phyloP scores from a whole-genome alignment of 495 filamentous ascomycete genomes.

The Trichocladium uniseriatum region DNA sequence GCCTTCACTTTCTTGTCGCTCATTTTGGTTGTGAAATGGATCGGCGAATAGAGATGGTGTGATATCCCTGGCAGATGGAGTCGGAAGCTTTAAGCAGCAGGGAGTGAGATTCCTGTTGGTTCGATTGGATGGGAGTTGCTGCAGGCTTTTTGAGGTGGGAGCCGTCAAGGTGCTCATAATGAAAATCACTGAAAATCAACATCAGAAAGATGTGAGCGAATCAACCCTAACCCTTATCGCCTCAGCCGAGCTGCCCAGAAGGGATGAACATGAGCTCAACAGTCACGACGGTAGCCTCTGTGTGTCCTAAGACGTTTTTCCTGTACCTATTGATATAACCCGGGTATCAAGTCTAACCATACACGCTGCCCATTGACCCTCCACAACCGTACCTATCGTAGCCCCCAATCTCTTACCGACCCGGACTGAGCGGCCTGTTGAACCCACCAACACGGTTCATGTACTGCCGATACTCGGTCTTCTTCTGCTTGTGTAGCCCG shows the following conservation, averaged over 20 bases:
- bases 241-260: neutral
- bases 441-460: conserved; percentile 98
- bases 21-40: neutral
- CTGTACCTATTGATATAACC: neutral
- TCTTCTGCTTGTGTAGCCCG: conserved; percentile 85
- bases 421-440: conserved; percentile 71
- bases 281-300: no score
- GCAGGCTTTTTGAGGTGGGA: neutral
- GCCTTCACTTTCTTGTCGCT: conserved; percentile 22
- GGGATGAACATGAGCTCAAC: no score
- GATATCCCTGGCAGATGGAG: neutral
- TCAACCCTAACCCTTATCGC: neutral
- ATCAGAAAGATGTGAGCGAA: neutral
- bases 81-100: no score
- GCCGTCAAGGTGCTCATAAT: conserved; percentile 6
- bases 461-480: conserved; percentile 92
- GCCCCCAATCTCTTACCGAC: conserved; percentile 21
- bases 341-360: conserved; percentile 14
- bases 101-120: neutral
- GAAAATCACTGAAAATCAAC: neutral
- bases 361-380: neutral
- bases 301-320: no score
- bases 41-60: neutral
- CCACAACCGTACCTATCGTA: neutral
- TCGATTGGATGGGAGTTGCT: neutral